Base-by-base conservation (phyloP, 352 stramenopile genomes). In the Hyaloperonospora brassicae region DNA sequence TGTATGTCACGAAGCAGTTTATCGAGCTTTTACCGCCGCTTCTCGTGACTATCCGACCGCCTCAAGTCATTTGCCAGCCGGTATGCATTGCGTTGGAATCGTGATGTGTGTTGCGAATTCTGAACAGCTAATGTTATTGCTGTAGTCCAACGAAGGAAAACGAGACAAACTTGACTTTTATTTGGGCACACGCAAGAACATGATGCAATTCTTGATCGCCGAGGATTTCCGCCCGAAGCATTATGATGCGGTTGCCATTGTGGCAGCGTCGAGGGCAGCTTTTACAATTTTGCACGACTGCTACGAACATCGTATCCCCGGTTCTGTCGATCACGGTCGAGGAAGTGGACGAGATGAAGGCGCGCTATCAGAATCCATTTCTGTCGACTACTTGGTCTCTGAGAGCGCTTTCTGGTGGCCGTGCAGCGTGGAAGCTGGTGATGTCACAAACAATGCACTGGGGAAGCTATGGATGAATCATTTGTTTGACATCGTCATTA, bases 401-500 rank as follows among this genome's bases (percentile, higher is more conserved):
- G 74, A 89, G 25, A 89, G 76, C 45, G 79, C 82, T 1, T 86
- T 86, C 30, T 90, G 79, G 83, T 93, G 83, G 83, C 83, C 83
- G 2, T 90, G 76, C 41, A 76, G 77, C 1, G 50, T 42, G 5
- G 59, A 47, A 38, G 21, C 55, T 17, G 45, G 43, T 2, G 57
- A 31, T 40, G 60, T 50, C 3, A 39, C 21, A 23, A 53, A 61
- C 22, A 49, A 46, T 31, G 58, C 53, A 22, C 22, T 89, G 24
- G 76, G 72, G 31, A 52, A 66, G 17, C 25, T 84, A 12, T 95
- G 84, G 84, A 87, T 87, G 57, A 65, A 76, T 38, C 68, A 89
- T 38, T 66, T 95, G 0, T 89, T 86, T 47, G 47, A 73, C 5
- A 62, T 83, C 41, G 72, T 89, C 22, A 58, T 89, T 6, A 84